These are phyloP conservation scores for Clarkia xantiana DNA, from an alignment of 345 rosid genomes.

Conservation along the genomic window DNA sequence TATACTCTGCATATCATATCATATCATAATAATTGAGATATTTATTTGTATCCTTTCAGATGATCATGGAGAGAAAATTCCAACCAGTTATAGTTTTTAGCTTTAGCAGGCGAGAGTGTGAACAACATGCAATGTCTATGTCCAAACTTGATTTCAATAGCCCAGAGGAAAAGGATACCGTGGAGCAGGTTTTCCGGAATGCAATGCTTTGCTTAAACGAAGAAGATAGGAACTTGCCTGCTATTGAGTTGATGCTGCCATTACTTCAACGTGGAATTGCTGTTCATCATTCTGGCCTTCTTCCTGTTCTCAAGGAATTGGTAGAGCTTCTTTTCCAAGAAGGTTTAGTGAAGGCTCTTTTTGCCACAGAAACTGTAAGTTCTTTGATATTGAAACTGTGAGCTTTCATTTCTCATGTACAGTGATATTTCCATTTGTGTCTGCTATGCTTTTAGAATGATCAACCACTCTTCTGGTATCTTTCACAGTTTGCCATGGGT, in stretches of 20 bases:
- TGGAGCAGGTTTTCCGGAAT: conserved; percentile 68
- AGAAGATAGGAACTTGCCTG: conserved; percentile 90
- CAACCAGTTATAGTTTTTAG: conserved; percentile 96
- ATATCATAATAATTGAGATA: too few species aligned
- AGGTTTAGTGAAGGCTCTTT: conserved; percentile 96
- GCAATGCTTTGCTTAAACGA: conserved; percentile 82
- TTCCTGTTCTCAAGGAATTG: conserved; percentile 94
- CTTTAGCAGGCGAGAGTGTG: conserved; percentile 98
- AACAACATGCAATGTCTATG: conserved; percentile 96
- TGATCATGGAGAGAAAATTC: conserved; percentile 92
- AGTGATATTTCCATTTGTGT: not conserved
- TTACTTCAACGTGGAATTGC: conserved; percentile 95
- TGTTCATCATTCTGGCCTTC: conserved; percentile 98
- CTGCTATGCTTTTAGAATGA: not conserved
- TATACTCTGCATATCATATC: too few species aligned
- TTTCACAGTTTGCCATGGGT: conserved; percentile 91
- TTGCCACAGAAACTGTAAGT: conserved; percentile 97
- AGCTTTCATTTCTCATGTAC: conserved; percentile 18
- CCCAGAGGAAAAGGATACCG: conserved; percentile 62
- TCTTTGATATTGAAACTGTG: conserved; percentile 83
- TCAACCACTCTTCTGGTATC: not conserved
- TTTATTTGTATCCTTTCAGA: conserved; percentile 21
- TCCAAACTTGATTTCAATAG: conserved; percentile 94
- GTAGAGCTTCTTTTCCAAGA: conserved; percentile 99
- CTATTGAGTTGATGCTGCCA: conserved; percentile 93